Conservation (phyloP, 2,329 filamentous ascomycete species). For the Parastagonospora nodorum region DNA sequence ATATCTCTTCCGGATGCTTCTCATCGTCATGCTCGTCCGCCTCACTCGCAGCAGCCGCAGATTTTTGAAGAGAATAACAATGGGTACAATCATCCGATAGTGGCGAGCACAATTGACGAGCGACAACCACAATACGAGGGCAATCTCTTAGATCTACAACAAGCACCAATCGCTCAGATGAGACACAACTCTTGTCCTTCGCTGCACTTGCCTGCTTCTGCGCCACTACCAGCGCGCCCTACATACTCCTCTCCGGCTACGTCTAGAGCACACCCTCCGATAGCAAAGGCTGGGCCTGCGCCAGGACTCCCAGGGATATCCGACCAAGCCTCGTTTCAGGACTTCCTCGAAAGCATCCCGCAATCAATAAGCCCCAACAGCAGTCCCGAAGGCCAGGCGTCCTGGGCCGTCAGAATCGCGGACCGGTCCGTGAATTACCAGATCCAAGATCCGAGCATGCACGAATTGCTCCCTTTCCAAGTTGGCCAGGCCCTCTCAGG, state of each 20-base stretch:
- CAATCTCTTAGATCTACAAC: slow-evolving; percentile 2
- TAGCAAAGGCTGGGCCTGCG: background rate
- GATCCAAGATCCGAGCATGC: slow-evolving; percentile 11
- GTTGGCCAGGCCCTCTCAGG: background rate
- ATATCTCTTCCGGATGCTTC: slow-evolving; percentile 6
- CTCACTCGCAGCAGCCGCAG: slow-evolving; percentile 1
- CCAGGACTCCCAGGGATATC: background rate
- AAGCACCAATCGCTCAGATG: slow-evolving; percentile 5
- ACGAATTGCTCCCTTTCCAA: slow-evolving; percentile 5
- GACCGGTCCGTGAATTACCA: slow-evolving; percentile 19
- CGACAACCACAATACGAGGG: background rate
- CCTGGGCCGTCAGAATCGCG: slow-evolving; percentile 11
- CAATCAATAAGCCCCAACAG: slow-evolving; percentile 4
- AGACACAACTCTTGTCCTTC: slow-evolving; percentile 28
- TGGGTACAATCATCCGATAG: background rate
- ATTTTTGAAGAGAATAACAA: background rate
- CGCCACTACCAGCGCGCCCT: slow-evolving; percentile 10
- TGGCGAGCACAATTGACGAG: background rate
- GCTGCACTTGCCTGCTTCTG: slow-evolving; percentile 9
- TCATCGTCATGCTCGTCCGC: slow-evolving; percentile 6
- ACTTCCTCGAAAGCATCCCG: slow-evolving; percentile 7
- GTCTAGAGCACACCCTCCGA: background rate
- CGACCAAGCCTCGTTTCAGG: slow-evolving; percentile 4
- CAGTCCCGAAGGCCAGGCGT: slow-evolving; percentile 16
- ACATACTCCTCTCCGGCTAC: slow-evolving; percentile 15